Evolutionary conservation across 768 basidiomycete genomes (phyloP), one percentile per base, ranked within the genome.

Genomic region (Mycena kentingensis): DNA sequence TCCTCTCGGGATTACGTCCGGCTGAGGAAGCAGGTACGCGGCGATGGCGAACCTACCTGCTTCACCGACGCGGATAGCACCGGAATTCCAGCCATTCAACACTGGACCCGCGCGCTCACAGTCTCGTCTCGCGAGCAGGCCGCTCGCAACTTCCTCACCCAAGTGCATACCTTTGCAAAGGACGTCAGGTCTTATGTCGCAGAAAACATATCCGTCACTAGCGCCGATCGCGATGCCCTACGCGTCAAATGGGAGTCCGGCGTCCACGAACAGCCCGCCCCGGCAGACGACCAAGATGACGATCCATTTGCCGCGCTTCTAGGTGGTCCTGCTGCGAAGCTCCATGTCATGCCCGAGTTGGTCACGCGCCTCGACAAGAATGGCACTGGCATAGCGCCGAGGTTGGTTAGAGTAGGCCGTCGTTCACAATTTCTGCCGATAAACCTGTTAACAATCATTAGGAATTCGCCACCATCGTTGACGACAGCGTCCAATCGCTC

Each of bases 1-100:
- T 85, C 83, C 1, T 76, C 80, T 34, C 75, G 83, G 16, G 83
- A 86, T 63, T 85, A 86, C 56, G 73, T 83, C 16, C 70, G 83
- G 35, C 62, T 84, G 21, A 82, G 75, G 70, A 77, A 77, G 13
- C 81, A 84, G 69, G 77, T 82, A 24, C 77, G 77, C 60, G 83
- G 83, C 24, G 83, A 86, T 49, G 83, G 83, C 13, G 77, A 77
- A 21, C 75, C 82, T 1, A 65, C 76, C 1, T 83, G 81, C 59
- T 84, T 83, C 66, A 71, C 76, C 35, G 74, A 77, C 50, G 60
- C 73, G n/a, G 63, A 73, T 10, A 77, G 84, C 54, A 83, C 81
- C 5, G 78, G 79, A 3, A 76, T 85, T 35, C 83, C 83, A 5
- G 78, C 69, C 7, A 67, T 86, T 2, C 83, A 81, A 59, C 51